phyloP scores from a whole-genome alignment of 139 green algal species.

The Chlamydomonas sp. region DNA sequence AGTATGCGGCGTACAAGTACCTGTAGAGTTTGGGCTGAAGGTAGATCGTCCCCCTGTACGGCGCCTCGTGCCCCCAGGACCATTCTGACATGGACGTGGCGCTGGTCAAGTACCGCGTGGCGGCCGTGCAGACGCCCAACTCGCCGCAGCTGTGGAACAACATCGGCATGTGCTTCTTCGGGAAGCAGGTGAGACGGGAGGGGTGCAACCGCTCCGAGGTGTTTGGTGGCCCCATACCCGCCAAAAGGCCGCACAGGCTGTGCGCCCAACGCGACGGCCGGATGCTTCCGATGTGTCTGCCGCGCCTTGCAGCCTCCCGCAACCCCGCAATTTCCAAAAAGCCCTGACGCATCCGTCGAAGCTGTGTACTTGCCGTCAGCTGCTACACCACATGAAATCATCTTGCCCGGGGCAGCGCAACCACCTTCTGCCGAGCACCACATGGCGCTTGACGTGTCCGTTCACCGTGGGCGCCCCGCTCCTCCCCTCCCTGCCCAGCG shows the following conservation, averaged over 20 bases:
- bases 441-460: background rate
- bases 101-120: slow-evolving; percentile 85
- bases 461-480: background rate
- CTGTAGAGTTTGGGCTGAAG: too few relatives aligned
- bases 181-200: slow-evolving; percentile 68
- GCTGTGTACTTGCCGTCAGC: too few relatives aligned
- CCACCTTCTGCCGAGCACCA: background rate
- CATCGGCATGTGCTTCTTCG: slow-evolving; percentile 91
- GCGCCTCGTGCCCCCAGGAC: slow-evolving; percentile 60
- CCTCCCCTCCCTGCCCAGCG: slow-evolving; percentile 36
- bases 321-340: background rate
- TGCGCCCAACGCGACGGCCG: too few relatives aligned
- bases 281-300: background rate
- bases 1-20: too few relatives aligned
- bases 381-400: too few relatives aligned
- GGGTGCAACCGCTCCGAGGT: too few relatives aligned
- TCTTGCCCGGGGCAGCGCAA: too few relatives aligned
- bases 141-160: slow-evolving; percentile 89
- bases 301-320: background rate
- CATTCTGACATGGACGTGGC: slow-evolving; percentile 83
- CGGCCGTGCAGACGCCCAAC: slow-evolving; percentile 77
- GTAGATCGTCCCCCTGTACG: background rate
- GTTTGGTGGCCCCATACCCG: too few relatives aligned
- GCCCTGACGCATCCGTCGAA: too few relatives aligned
- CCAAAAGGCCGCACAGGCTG: too few relatives aligned